These are phyloP conservation scores for Wickerhamomyces chambardii DNA, from an alignment of 805 yeast genomes.

Conservation along the genomic window DNA sequence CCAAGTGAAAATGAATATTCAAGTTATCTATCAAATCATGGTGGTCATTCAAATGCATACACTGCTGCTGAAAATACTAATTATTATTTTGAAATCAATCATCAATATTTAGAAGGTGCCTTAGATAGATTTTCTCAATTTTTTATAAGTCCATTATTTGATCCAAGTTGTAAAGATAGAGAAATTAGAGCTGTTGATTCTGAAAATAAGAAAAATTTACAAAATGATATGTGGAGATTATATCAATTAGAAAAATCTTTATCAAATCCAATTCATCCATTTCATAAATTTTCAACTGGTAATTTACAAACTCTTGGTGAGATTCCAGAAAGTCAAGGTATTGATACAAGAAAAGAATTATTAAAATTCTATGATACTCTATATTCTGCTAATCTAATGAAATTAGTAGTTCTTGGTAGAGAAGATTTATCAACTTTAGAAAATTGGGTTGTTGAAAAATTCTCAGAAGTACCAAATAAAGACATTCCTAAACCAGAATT, in stretches of 20 bases:
- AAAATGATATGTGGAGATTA: slow-evolving; percentile 82
- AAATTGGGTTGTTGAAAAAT: slow-evolving; percentile 58
- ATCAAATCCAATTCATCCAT: slow-evolving; percentile 73
- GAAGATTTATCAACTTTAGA: slow-evolving; percentile 69
- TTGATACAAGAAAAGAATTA: slow-evolving; percentile 76
- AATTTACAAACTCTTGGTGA: slow-evolving; percentile 66
- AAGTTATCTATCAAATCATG: slow-evolving; percentile 69
- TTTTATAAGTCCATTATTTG: slow-evolving; percentile 77
- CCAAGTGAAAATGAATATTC: slow-evolving; percentile 76
- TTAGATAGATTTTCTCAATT: slow-evolving; percentile 90
- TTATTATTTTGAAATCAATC: slow-evolving; percentile 78
- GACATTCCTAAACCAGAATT: slow-evolving; percentile 25
- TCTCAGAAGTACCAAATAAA: slow-evolving; percentile 50
- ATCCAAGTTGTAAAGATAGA: slow-evolving; percentile 69
- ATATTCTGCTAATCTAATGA: slow-evolving; percentile 87
- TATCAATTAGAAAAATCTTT: slow-evolving; percentile 75
- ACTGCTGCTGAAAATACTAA: slow-evolving; percentile 87
- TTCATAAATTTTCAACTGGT: slow-evolving; percentile 85
- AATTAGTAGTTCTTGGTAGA: slow-evolving; percentile 74
- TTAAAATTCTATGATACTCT: slow-evolving; percentile 61
- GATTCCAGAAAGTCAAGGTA: slow-evolving; percentile 47
- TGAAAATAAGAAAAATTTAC: slow-evolving; percentile 90
- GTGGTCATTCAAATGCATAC: slow-evolving; percentile 88
- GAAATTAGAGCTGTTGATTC: slow-evolving; percentile 94
- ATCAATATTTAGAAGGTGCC: slow-evolving; percentile 75